Evolutionary conservation across 345 rosid species (phyloP), one percentile per base, ranked within the genome.

Genomic region (Eucalyptus pauciflora): DNA sequence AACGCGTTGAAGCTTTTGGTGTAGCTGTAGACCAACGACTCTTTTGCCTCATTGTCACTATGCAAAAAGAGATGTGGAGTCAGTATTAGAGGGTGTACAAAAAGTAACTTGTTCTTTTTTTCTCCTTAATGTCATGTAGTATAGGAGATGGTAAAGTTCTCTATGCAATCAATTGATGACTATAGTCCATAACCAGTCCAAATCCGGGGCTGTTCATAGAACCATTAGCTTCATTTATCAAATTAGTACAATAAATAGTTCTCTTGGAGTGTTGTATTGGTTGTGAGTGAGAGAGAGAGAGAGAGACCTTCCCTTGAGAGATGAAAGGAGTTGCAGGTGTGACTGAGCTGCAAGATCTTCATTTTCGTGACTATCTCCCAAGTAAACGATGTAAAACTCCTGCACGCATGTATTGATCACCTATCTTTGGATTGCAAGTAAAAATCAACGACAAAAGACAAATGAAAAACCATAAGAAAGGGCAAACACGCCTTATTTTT

Each of bases 1-100:
- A 97, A 97, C 89, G 99, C 99, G 92, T 96, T 95, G 90, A 97
- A 97, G 92, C 94, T 94, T 92, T 93, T 93, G 37, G 98, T 95
- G 86, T 97, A 97, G 93, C 99, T 95, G 85, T 97, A 92, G 50
- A 95, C 94, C 13, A 94, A 91, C 88, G 96, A 95, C 64, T 96
- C 94, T 87, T 88, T 91, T 31, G 98, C 99, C 52, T 94, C 96
- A 58, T 88, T 71, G 71, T 91, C 90, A 86, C 99, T 96, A 91
- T 86, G 90, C 43, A 86, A 33, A 64, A 89, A 37, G 43, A 33
- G 79, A 87, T 15, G 29, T 10, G 22, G 41, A 31, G 41, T 16
- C 48, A 50, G 83, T 45, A 37, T 41, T 76, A 18, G 46, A 67
- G 41, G 85, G 58, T 14, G 43, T 13, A 41, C 29, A 25, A n/a